Evolutionary conservation across 148 eudicot species (phyloP), one percentile per base, ranked within the genome.

Genomic region (Vaccinium darrowii): DNA sequence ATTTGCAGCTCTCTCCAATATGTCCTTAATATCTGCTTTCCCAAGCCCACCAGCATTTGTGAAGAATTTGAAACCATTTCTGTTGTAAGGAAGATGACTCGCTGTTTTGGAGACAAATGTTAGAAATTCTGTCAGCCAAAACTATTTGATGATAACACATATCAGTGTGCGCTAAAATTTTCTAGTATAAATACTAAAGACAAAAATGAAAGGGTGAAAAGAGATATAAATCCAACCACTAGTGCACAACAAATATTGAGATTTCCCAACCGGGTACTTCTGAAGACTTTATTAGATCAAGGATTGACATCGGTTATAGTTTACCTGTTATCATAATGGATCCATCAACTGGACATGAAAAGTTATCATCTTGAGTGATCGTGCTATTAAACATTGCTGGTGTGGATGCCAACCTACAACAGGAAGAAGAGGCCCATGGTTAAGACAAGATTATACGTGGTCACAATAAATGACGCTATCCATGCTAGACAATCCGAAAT

Each of bases 381-480:
- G 98, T 93, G 91, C 98, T 92, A 84, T 95, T 93, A 84, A 95
- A 97, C 99, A 97, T 97, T 75, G 99, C 99, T 69, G 99, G 99
- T 39, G 99, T 97, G 81, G 99, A 94, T 73, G 99, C 98, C 84
- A 97, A 65, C 80, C 99, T 97, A 81, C 86, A 90, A 85, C 60
- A 83, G 82, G 23, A 21, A 11, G 65, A 84, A n/a, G 47, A 50
- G 77, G 30, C 33, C 27, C 19, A 54, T 74, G 21, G n/a, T 58
- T 33, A 73, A 71, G 39, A 27, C 65, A 71, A 50, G 30, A 27
- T 27, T 65, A 81, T 65, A 47, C 57, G 36, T 53, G 14, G 27
- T 39, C 77, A 30, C 52, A 84, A 71, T 77, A 69, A 81, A 76
- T 77, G 27, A 69, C 72, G 63, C 19, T 13, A 27, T 33, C 36